These are phyloP conservation scores for Pestalotiopsis sp. DNA, from an alignment of 2,329 filamentous ascomycete genomes.

Conservation along the genomic window DNA sequence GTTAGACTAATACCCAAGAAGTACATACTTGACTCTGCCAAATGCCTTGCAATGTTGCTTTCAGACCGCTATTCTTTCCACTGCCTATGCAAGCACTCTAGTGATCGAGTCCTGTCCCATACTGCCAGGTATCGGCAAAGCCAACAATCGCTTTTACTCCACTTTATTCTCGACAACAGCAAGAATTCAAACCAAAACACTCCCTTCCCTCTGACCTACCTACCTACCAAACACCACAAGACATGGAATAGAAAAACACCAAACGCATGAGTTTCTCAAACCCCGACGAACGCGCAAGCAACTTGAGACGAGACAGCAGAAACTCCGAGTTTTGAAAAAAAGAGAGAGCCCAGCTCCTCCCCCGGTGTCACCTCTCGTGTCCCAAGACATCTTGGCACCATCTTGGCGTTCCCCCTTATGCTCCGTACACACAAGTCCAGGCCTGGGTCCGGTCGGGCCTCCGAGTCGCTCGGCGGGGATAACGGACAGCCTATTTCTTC, in stretches of 20 bases:
- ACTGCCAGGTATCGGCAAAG: no score
- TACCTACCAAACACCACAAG: not conserved
- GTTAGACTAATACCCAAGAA: conserved; percentile 2
- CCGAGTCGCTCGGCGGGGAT: no score
- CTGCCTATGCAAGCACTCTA: no score
- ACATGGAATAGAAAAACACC: not conserved
- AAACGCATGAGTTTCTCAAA: not conserved
- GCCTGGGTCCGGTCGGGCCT: no score
- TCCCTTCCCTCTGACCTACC: not conserved
- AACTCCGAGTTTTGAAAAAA: not conserved
- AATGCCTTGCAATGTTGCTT: not conserved
- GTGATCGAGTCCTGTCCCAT: no score
- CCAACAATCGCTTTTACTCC: no score
- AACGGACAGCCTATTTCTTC: no score
- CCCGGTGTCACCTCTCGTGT: not conserved
- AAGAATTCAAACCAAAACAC: not conserved
- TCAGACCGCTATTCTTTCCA: no score
- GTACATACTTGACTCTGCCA: not conserved
- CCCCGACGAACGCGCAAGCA: conserved; percentile 9
- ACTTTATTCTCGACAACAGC: no score
- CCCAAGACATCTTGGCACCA: conserved; percentile 7
- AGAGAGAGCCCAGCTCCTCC: not conserved
- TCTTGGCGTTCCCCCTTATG: not conserved
- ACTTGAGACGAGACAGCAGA: conserved; percentile 7
- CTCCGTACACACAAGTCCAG: not conserved